Conservation (phyloP, 176 grass and related monocot genomes). For the Thinopyrum elongatum region DNA sequence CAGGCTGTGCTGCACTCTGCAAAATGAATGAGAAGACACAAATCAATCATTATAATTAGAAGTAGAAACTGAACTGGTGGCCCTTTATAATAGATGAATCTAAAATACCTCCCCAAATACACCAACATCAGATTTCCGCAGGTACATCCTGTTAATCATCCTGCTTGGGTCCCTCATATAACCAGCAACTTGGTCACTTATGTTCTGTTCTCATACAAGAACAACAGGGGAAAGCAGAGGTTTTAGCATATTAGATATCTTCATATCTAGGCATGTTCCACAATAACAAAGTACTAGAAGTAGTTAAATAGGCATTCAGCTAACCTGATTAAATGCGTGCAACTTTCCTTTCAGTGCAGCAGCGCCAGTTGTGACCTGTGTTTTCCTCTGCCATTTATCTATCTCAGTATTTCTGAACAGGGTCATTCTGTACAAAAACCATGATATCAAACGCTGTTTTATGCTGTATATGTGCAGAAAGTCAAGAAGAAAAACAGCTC, state of each 20-base stretch:
- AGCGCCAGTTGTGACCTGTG: conserved; percentile 73
- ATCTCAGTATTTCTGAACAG: conserved; percentile 63
- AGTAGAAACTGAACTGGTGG: background rate
- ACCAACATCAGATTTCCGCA: conserved; percentile 55
- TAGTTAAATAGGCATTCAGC: background rate
- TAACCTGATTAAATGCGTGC: conserved; percentile 19
- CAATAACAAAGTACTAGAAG: background rate
- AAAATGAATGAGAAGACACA: conserved; percentile 30
- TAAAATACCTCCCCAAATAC: conserved; percentile 68
- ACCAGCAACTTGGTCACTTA: conserved; percentile 72
- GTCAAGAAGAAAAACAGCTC: background rate
- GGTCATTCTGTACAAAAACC: conserved; percentile 49
- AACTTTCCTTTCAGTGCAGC: conserved; percentile 89
- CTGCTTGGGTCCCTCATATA: conserved; percentile 93
- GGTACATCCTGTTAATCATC: conserved; percentile 86
- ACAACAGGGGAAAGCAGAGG: conserved; percentile 16
- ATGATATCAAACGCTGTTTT: background rate
- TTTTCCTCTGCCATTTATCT: conserved; percentile 96
- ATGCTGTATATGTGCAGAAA: background rate
- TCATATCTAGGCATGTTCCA: background rate
- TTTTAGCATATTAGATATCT: background rate
- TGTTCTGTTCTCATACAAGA: conserved; percentile 46
- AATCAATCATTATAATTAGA: background rate
- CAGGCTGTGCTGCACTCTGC: conserved; percentile 37
- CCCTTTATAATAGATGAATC: background rate